Conservation (phyloP, 1,284 basidiomycete species). For the Dichomitus squalens region DNA sequence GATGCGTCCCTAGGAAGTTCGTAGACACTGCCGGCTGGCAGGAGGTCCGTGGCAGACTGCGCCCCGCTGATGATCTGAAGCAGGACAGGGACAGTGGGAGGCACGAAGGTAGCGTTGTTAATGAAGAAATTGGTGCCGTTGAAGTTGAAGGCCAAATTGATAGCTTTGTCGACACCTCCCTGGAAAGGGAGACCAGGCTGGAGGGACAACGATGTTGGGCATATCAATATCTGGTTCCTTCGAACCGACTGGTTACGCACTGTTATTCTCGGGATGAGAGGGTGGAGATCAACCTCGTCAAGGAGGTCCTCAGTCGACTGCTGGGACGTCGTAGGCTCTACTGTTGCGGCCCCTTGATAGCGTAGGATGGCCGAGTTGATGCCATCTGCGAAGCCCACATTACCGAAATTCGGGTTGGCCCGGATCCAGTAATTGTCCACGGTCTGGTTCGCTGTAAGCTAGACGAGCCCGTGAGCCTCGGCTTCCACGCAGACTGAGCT, state of each 20-base stretch:
- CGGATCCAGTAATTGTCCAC: slow-evolving; percentile 40
- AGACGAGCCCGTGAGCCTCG: slow-evolving; percentile 11
- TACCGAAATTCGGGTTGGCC: slow-evolving; percentile 36
- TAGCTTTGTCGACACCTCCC: slow-evolving; percentile 33
- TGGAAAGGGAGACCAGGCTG: slow-evolving; percentile 31
- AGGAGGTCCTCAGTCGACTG: slow-evolving; percentile 21
- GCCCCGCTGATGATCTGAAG: slow-evolving; percentile 41
- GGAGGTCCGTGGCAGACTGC: slow-evolving; percentile 28
- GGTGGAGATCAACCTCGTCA: slow-evolving; percentile 30
- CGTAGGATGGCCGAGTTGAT: slow-evolving; percentile 33
- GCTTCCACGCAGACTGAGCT: not conserved
- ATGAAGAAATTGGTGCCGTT: slow-evolving; percentile 23
- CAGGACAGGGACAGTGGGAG: slow-evolving; percentile 37
- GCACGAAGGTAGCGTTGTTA: slow-evolving; percentile 30
- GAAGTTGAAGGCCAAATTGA: slow-evolving; percentile 28
- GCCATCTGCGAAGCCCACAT: slow-evolving; percentile 34
- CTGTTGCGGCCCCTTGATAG: slow-evolving; percentile 40
- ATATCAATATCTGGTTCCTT: no score
- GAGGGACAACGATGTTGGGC: not conserved
- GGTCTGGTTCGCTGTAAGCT: slow-evolving; percentile 24
- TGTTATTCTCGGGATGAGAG: slow-evolving; percentile 3
- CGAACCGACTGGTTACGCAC: not conserved
- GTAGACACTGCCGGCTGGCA: slow-evolving; percentile 36
- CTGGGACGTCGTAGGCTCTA: slow-evolving; percentile 35
- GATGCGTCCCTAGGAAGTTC: slow-evolving; percentile 32